Percentiles rank a stretch among this genome's conserved stretches.
phyloP scores from a whole-genome alignment of 2,329 filamentous ascomycete species.

The Beauveria asiatica region DNA sequence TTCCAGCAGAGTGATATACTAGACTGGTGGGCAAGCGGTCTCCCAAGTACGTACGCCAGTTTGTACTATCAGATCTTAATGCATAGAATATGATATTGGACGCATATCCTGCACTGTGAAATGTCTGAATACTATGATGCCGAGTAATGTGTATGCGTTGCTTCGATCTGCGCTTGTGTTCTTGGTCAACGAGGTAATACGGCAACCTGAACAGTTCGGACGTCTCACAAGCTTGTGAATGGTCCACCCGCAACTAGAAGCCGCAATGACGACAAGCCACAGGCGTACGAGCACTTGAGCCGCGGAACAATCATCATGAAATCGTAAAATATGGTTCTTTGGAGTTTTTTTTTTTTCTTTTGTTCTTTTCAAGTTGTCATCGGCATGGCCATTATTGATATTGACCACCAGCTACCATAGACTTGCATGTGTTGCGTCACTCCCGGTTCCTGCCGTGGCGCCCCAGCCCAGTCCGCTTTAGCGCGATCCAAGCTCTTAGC shows the following conservation, averaged over 20 bases:
- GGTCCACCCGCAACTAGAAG: background rate
- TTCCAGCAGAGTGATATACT: background rate
- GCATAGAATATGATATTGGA: conserved; percentile 8
- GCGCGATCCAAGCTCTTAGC: conserved; percentile 25
- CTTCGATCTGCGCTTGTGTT: too few relatives aligned
- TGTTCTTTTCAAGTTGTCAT: background rate
- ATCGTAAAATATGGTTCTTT: too few relatives aligned
- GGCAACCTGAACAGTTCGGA: background rate
- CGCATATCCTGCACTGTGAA: background rate
- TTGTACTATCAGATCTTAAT: conserved; percentile 6
- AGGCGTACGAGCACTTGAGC: background rate
- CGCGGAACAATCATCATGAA: background rate
- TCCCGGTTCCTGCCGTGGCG: conserved; percentile 27
- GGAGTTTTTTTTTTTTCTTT: too few relatives aligned
- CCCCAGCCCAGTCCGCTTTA: conserved; percentile 13
- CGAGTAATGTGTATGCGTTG: background rate
- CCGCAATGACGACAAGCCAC: background rate
- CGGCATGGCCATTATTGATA: background rate
- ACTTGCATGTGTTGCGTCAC: conserved; percentile 21
- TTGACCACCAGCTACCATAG: background rate
- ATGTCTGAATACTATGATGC: background rate
- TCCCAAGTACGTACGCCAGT: background rate
- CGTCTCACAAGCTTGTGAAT: background rate
- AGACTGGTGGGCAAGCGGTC: conserved; percentile 2
- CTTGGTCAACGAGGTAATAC: background rate